Conservation (phyloP, 768 basidiomycete genomes). For the Mycena vulgaris region DNA sequence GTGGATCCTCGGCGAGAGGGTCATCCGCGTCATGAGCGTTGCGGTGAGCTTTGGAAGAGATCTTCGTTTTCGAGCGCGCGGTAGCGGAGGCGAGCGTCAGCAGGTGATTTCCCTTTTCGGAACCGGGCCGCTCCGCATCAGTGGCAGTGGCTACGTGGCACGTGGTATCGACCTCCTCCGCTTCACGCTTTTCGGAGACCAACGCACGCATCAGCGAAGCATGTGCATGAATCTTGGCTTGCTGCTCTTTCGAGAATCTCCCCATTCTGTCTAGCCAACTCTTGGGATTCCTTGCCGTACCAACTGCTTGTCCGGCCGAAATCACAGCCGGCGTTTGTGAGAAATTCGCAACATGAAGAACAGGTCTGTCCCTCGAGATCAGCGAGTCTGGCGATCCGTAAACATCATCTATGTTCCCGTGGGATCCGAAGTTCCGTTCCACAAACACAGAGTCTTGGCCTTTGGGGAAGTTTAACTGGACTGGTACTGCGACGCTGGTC, state of each 20-base stretch:
- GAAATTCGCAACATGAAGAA: slow-evolving; percentile 9
- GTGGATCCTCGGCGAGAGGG: not conserved
- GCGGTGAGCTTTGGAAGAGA: not conserved
- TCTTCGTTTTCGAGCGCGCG: not conserved
- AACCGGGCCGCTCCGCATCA: too few relatives aligned
- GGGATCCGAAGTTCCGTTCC: slow-evolving; percentile 19
- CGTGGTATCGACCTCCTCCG: too few relatives aligned
- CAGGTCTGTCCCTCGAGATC: not conserved
- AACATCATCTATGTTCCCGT: slow-evolving; percentile 18
- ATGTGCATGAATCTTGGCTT: not conserved
- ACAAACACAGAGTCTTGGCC: slow-evolving; percentile 19
- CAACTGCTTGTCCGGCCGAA: slow-evolving; percentile 29
- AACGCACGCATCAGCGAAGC: too few relatives aligned
- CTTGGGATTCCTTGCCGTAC: slow-evolving; percentile 9
- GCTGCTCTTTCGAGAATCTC: not conserved
- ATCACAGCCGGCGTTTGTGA: slow-evolving; percentile 15
- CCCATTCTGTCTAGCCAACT: slow-evolving; percentile 31
- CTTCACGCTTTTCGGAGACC: too few relatives aligned
- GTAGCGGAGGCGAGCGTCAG: too few relatives aligned
- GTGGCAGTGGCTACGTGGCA: too few relatives aligned
- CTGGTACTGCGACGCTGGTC: slow-evolving; percentile 20
- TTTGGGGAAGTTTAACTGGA: slow-evolving; percentile 2
- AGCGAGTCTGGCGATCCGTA: slow-evolving; percentile 36
- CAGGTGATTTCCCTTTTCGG: too few relatives aligned
- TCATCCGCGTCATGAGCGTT: not conserved